phyloP scores from a whole-genome alignment of 352 stramenopile genomes.

The Globisporangium camurandrum region DNA sequence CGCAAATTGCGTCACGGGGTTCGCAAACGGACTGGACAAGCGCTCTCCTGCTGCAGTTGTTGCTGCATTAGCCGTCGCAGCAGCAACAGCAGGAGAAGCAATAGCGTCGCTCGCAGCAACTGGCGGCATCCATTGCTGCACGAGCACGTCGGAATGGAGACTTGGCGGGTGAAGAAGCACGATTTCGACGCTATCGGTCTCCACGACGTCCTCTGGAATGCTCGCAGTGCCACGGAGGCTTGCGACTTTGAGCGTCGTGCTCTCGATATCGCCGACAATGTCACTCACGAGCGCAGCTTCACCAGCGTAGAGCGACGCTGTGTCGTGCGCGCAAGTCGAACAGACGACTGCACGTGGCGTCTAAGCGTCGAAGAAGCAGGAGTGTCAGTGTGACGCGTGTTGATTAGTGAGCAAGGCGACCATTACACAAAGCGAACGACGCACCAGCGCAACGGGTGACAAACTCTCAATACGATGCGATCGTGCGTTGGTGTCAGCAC shows the following conservation, averaged over 20 bases:
- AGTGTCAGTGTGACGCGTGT: too few relatives aligned
- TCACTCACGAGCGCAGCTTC: slow-evolving; percentile 35
- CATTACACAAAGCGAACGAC: too few relatives aligned
- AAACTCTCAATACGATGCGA: too few relatives aligned
- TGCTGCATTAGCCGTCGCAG: neutral
- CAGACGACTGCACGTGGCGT: slow-evolving; percentile 40
- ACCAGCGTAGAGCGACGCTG: slow-evolving; percentile 15
- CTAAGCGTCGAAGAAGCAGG: too few relatives aligned
- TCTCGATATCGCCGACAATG: slow-evolving; percentile 43
- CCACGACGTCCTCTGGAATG: slow-evolving; percentile 39
- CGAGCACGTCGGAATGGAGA: slow-evolving; percentile 13
- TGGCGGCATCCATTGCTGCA: slow-evolving; percentile 18
- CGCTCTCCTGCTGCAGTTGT: neutral
- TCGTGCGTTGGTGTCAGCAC: too few relatives aligned
- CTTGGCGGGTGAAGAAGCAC: slow-evolving; percentile 36
- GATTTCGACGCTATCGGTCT: slow-evolving; percentile 17
- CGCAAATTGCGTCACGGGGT: slow-evolving; percentile 32
- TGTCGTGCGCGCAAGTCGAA: slow-evolving; percentile 7
- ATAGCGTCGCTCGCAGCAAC: slow-evolving; percentile 10
- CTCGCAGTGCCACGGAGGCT: slow-evolving; percentile 22
- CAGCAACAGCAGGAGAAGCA: neutral
- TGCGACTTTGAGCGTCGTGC: slow-evolving; percentile 36
- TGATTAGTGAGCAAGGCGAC: too few relatives aligned
- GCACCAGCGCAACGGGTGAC: too few relatives aligned
- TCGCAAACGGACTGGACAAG: slow-evolving; percentile 22